phyloP scores from a whole-genome alignment of 192 early-diverging fungal species.

The Dissophora ornata region DNA sequence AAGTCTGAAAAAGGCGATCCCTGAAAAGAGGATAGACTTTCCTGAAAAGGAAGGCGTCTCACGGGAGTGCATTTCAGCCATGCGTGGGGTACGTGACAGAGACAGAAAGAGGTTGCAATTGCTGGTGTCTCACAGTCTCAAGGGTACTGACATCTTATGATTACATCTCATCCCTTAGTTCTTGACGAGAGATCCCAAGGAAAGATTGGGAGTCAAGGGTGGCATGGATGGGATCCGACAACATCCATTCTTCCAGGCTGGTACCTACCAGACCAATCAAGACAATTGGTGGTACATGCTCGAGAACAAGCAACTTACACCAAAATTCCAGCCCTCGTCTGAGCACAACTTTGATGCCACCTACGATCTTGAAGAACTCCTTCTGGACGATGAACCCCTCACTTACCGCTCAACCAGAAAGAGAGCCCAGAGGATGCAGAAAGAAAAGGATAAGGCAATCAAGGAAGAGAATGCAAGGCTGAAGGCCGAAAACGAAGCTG shows the following conservation, averaged over 20 bases:
- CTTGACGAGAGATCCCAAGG: slow-evolving; percentile 61
- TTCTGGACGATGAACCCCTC: slow-evolving; percentile 77
- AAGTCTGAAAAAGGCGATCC: slow-evolving; percentile 72
- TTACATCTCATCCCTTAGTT: too few species aligned
- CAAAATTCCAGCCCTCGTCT: slow-evolving; percentile 59
- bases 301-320: slow-evolving; percentile 57
- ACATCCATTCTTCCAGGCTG: slow-evolving; percentile 65
- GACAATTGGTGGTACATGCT: slow-evolving; percentile 57
- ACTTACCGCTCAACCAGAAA: slow-evolving; percentile 49
- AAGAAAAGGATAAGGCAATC: slow-evolving; percentile 56
- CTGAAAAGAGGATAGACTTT: slow-evolving; percentile 73
- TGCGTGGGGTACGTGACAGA: slow-evolving; percentile 68
- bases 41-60: slow-evolving; percentile 67
- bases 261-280: slow-evolving; percentile 37
- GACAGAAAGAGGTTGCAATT: neutral
- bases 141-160: too few species aligned
- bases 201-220: slow-evolving; percentile 60
- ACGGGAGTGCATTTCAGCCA: slow-evolving; percentile 75
- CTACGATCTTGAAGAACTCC: slow-evolving; percentile 78
- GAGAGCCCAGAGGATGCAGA: slow-evolving; percentile 36
- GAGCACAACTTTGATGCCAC: slow-evolving; percentile 82
- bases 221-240: slow-evolving; percentile 58
- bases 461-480: slow-evolving; percentile 60
- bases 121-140: neutral
- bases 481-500: slow-evolving; percentile 30